Evolutionary conservation across 192 early-diverging fungal genomes (phyloP), one percentile per base, ranked within the genome.

Genomic region (Paraglomus brasilianum): DNA sequence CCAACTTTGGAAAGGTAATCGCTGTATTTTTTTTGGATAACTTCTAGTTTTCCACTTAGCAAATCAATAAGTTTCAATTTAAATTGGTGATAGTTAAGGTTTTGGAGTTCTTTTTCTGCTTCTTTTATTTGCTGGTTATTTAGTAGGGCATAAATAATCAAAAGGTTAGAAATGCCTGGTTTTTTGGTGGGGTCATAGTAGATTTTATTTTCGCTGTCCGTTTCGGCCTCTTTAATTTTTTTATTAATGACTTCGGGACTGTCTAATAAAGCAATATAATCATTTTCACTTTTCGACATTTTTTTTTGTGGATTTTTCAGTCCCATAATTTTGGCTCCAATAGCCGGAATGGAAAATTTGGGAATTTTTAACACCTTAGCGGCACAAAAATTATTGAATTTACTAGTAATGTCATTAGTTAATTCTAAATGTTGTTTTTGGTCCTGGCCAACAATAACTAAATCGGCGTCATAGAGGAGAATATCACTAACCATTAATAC

Each of bases 401-500:
- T 82, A 5, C 72, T 50, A 10, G 85, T 88, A 43, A 93, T 83
- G 74, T 93, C 91, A 15, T 83, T 82, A 0, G 93, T 80, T 40
- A 97, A 78, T 72, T 97, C 92, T 42, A 97, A 60, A 69, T 97
- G 95, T 74, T 97, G 95, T 11, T 87, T 72, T 64, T 97, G 95
- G 75, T 97, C 95, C 56, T 93, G 92, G 30, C 95, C 95, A 1
- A 97, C 91, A 60, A 60, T 60, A 2, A 60, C 39, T 13, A 60
- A 60, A 60, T 60, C 58, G 5, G 58, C 21, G 15, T 60, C 58
- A 39, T 95, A 97, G 0, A 97, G 76, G 17, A 97, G 72, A 38
- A 97, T 88, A 72, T 97, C 95, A 15, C 93, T 91, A 0, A 93
- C 95, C 77, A 91, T 89, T 40, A 97, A 81, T 0, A 94, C 89